Base-by-base conservation (phyloP, 345 rosid genomes). In the Cardamine chenopodiifolia region DNA sequence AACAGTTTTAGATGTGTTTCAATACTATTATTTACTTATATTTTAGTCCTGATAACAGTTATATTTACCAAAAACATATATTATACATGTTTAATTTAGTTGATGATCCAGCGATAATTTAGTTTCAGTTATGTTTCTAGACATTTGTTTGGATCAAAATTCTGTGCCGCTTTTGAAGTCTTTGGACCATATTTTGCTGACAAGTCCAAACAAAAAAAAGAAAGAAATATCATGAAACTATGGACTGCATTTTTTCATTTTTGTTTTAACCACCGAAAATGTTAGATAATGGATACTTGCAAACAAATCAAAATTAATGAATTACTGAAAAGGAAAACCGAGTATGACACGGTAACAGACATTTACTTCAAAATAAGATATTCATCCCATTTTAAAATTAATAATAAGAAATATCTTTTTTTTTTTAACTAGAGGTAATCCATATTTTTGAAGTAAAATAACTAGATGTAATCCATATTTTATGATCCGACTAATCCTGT, bases 141-240 rank as follows among this genome's bases (percentile, higher is more conserved):
- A 15, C 15, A 29, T 14, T 29, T 25, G 35, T 49, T 75, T 60
- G 28, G 55, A 68, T 52, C 12, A 20, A 22, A 63, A 26, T 23
- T 8, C 17, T 31, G 57, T 64, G 75, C 65, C 18, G 65, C 35
- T 67, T 32, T 67, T 75, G 54, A 18, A 59, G 25, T 67, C 8
- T 8, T 17, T 44, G 58, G 52, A 76, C 49, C 63, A 53, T 69
- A 44, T 12, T 23, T 62, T 57, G 26, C 58, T 72, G 54, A 8
- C 53, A 25, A 12, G 17, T 12, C 68, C 45, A 29, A 26, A 23
- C 7, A 1, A 8, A 37, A 11, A 15, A 1, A 14, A 4, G n/a
- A 1, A 26, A 50, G 2, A 37, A 3, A 17, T 12, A 1, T 2
- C 8, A 0, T 22, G 45, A 61, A 60, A 68, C 79, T 17, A 25